phyloP scores from a whole-genome alignment of 345 rosid species.

The Moricandia arvensis region DNA sequence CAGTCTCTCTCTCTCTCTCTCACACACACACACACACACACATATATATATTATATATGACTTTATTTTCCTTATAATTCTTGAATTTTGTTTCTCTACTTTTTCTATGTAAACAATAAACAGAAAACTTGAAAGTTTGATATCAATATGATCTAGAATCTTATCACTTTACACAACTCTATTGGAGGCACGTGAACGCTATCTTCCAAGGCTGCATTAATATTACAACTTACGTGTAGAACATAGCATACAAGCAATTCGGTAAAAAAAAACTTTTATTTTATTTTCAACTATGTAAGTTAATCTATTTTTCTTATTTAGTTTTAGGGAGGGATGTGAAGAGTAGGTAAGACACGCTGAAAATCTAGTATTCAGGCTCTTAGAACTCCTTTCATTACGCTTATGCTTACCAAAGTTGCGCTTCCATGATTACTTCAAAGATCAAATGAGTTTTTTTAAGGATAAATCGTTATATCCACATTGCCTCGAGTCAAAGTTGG shows the following conservation, averaged over 20 bases:
- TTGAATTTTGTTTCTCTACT: background rate
- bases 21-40: no score
- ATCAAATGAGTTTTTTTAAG: slow-evolving; percentile 51
- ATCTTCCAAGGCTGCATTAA: background rate
- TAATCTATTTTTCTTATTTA: background rate
- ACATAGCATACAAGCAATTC: background rate
- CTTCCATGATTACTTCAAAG: slow-evolving; percentile 45
- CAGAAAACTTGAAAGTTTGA: background rate
- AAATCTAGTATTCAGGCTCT: slow-evolving; percentile 43
- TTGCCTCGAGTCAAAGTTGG: slow-evolving; percentile 80
- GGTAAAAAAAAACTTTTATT: background rate
- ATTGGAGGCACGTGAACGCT: slow-evolving; percentile 21
- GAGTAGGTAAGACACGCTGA: slow-evolving; percentile 51
- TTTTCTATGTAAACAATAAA: background rate
- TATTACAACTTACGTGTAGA: background rate
- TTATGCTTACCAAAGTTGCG: slow-evolving; percentile 48
- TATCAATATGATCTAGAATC: background rate
- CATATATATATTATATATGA: background rate
- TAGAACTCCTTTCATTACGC: slow-evolving; percentile 54
- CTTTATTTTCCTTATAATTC: background rate
- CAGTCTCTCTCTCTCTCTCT: no score
- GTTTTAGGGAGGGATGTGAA: slow-evolving; percentile 44
- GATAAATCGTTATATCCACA: slow-evolving; percentile 75
- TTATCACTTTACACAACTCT: background rate
- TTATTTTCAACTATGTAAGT: background rate